These are phyloP conservation scores for Chlorencoelia australis DNA, from an alignment of 2,329 filamentous ascomycete genomes.

Conservation along the genomic window DNA sequence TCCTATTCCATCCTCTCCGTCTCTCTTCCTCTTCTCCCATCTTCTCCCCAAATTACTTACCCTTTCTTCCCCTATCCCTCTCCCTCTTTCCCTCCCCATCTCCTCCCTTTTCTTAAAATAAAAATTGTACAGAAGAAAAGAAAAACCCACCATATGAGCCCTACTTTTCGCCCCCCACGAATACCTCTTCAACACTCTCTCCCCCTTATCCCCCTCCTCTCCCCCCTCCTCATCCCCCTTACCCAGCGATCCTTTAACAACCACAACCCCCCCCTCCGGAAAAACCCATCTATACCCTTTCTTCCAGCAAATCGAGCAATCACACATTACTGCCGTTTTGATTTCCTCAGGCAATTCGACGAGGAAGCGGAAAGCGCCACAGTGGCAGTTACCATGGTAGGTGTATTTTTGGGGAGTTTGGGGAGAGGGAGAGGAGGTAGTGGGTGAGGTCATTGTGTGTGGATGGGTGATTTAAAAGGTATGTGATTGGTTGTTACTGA, in stretches of 20 bases:
- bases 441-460: too few relatives aligned
- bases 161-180: constrained; percentile 31
- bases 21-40: too few relatives aligned
- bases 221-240: too few relatives aligned
- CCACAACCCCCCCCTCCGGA: constrained; percentile 22
- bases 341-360: constrained; percentile 46
- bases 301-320: constrained; percentile 55
- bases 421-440: too few relatives aligned
- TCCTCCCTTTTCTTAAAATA: not conserved
- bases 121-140: not conserved
- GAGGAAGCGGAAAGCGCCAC: constrained; percentile 43
- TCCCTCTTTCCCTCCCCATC: not conserved
- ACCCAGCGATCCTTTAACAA: constrained; percentile 33
- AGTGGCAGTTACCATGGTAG: constrained; percentile 49
- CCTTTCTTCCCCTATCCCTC: not conserved
- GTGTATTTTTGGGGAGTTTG: too few relatives aligned
- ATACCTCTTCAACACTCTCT: constrained; percentile 34
- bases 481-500: too few relatives aligned
- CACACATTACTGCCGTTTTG: constrained; percentile 45
- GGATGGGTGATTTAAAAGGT: too few relatives aligned
- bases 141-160: constrained; percentile 32
- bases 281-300: constrained; percentile 36
- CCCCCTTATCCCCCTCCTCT: too few relatives aligned
- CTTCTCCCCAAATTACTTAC: too few relatives aligned
- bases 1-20: too few relatives aligned